Evolutionary conservation across 805 yeast species (phyloP).

Genomic region (Tetrapisispora phaffii): DNA sequence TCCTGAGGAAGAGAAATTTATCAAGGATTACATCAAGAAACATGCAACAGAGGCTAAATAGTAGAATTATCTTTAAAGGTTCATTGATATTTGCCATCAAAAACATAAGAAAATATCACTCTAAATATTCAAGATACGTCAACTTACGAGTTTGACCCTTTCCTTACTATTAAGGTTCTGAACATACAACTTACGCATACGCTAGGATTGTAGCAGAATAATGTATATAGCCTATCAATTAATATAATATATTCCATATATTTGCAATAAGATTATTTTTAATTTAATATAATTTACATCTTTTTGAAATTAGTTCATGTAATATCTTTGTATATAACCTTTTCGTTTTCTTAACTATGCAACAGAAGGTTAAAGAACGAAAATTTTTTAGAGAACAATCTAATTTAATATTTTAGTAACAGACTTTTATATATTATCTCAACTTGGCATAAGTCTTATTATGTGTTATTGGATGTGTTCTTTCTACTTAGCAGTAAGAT

Average conservation of each 20-base stretch:
- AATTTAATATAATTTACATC: neutral
- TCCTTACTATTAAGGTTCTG: no score
- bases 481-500: no score
- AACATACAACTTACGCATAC: neutral
- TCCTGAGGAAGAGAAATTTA: conserved; percentile 84
- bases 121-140: neutral
- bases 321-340: neutral
- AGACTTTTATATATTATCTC: no score
- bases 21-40: conserved; percentile 42
- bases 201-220: neutral
- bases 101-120: neutral
- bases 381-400: neutral
- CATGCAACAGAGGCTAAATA: neutral
- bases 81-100: no score
- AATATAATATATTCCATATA: neutral
- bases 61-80: no score
- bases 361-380: neutral
- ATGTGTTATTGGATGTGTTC: no score
- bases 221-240: neutral
- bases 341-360: neutral
- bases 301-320: no score
- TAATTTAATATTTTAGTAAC: no score
- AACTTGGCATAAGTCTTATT: no score
- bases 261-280: neutral
- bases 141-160: neutral